phyloP scores from a whole-genome alignment of 495 filamentous ascomycete species.

The Beverwykella pulmonaria region DNA sequence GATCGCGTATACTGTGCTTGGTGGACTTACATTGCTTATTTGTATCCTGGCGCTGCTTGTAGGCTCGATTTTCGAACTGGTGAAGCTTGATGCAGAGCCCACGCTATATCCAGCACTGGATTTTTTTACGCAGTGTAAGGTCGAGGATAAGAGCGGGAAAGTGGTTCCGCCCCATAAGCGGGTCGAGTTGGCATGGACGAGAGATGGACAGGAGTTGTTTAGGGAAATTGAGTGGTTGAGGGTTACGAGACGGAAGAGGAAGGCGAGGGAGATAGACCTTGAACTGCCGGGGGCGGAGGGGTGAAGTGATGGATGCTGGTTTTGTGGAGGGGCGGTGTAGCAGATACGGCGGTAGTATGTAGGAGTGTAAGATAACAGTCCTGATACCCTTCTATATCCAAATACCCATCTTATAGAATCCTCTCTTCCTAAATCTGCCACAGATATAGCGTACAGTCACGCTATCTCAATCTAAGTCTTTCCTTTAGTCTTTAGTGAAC shows the following conservation, averaged over 20 bases:
- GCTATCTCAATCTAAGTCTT: too few relatives aligned
- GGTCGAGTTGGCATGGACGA: conserved; percentile 23
- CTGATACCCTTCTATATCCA: too few relatives aligned
- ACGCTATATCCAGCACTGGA: conserved; percentile 28
- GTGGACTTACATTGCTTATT: conserved; percentile 11
- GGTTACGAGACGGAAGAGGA: conserved; percentile 32
- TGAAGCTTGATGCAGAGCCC: conserved; percentile 25
- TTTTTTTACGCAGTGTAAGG: conserved; percentile 31
- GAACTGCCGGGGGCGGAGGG: neutral
- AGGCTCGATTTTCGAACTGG: conserved; percentile 17
- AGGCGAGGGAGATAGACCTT: neutral
- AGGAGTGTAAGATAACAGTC: too few relatives aligned
- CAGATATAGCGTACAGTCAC: too few relatives aligned
- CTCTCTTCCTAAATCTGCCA: too few relatives aligned
- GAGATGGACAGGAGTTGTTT: conserved; percentile 23
- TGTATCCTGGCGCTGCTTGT: conserved; percentile 17
- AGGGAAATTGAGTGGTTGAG: conserved; percentile 21
- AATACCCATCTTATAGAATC: too few relatives aligned
- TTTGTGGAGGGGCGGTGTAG: neutral
- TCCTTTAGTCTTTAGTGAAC: too few relatives aligned
- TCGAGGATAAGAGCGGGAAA: conserved; percentile 14
- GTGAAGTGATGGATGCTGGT: neutral
- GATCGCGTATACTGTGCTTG: conserved; percentile 19
- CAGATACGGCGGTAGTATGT: too few relatives aligned
- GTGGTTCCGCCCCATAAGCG: conserved; percentile 19